Base-by-base conservation (phyloP, 768 basidiomycete genomes). In the Rickenella mellea region DNA sequence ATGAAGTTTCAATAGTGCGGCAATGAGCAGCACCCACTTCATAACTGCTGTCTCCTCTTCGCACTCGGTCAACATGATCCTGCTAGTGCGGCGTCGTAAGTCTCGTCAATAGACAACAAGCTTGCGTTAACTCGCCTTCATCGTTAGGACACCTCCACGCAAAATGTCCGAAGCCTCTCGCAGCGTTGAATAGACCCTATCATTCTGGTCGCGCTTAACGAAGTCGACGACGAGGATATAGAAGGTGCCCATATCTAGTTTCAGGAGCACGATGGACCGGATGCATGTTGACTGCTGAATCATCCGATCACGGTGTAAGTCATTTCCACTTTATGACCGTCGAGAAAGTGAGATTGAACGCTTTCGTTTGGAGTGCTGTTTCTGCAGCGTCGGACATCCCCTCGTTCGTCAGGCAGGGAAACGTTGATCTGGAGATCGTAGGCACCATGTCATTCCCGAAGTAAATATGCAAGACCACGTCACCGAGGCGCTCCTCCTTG, bases 401-500 rank as follows among this genome's bases (percentile, higher is more conserved):
- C 9, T 94, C 92, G 22, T 99, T 98, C 62, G 96, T 99, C 35
- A 96, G 92, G 31, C 91, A 94, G 59, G 96, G 96, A 38, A 85
- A 92, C 55, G 86, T 99, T 55, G 88, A 97, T 53, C 71, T 99
- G 32, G 96, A 96, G 5, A 96, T 99, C 53, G 97, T 94, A 7
- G 96, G 96, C 92, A 97, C 64, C 96, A 99, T 67, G 88, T 96
- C 48, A 87, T 98, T 50, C 76, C 93, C 36, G 94, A 99, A 62
- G 73, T 90, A 2, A 65, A 80, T 43, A 91, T 96, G 81, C 69
- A 85, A 48, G 59, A 70, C 11, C 73, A 77, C 45, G 80, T 97
- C 42, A 77, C 78, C 1, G 85, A 96, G 54, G 68, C 80, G 11
- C 74, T 93, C 10, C 80, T 77, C 3, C 79, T 99, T 39, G 88